These are phyloP conservation scores for Amanita muscaria DNA, from an alignment of 768 basidiomycete species.

Conservation along the genomic window DNA sequence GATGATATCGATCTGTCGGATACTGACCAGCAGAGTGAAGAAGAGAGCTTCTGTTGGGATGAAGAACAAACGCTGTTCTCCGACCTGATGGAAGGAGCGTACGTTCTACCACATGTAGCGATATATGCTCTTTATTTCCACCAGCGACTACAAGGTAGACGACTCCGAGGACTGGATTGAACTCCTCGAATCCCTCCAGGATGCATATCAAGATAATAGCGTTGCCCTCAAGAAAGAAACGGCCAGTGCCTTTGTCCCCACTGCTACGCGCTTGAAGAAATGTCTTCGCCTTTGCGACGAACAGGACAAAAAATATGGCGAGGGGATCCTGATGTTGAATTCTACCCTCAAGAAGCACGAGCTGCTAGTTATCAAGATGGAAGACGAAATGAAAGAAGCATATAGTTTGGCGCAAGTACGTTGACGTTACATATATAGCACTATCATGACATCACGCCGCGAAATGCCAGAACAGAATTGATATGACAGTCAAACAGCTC, in stretches of 20 bases:
- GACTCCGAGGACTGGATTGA: conserved; percentile 25
- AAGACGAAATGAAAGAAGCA: conserved; percentile 31
- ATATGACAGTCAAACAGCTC: conserved; percentile 34
- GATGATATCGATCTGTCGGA: conserved; percentile 15
- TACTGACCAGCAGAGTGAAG: conserved; percentile 21
- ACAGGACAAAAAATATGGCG: conserved; percentile 27
- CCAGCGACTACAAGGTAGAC: conserved; percentile 17
- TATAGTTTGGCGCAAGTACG: conserved; percentile 29
- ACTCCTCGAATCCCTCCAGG: conserved; percentile 33
- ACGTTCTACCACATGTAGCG: conserved; percentile 10
- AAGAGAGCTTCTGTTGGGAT: conserved; percentile 37
- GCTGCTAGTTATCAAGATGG: conserved; percentile 30
- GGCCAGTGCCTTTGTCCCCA: conserved; percentile 33
- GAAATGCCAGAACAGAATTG: conserved; percentile 31
- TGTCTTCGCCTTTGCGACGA: conserved; percentile 29
- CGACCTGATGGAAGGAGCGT: conserved; percentile 38
- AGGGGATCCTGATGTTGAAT: conserved; percentile 46
- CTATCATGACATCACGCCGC: conserved; percentile 4
- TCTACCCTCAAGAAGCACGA: conserved; percentile 48
- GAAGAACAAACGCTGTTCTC: conserved; percentile 45
- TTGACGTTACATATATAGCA: too few relatives aligned
- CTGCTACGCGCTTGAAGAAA: conserved; percentile 39
- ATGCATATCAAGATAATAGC: conserved; percentile 31
- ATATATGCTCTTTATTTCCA: conserved; percentile 10
- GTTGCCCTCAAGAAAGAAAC: conserved; percentile 31